phyloP scores from a whole-genome alignment of 75 land plant species.

The Adiantum capillusveneris region DNA sequence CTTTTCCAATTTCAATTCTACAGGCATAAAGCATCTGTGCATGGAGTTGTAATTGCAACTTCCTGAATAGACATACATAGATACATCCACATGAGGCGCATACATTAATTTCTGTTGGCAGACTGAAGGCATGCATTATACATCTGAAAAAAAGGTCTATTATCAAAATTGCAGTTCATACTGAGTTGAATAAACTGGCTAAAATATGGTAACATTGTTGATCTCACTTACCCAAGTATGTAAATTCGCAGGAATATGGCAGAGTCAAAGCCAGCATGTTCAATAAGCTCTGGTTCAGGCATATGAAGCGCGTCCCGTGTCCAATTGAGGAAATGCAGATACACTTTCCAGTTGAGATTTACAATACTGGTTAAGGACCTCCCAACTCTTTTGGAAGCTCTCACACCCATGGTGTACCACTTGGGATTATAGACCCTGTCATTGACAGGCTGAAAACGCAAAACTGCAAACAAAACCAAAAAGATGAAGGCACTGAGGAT shows the following conservation, averaged over 20 bases:
- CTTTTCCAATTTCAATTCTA: no score
- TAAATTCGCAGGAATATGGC: constrained; percentile 53
- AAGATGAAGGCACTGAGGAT: constrained; percentile 32
- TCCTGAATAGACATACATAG: no score
- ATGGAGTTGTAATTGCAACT: no score
- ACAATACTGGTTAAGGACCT: constrained; percentile 25
- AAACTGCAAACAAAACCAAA: constrained; percentile 39
- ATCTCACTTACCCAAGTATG: constrained; percentile 54
- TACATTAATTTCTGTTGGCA: no score
- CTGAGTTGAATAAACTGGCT: no score
- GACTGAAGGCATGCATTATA: no score
- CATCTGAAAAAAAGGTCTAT: no score
- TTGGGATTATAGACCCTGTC: constrained; percentile 55
- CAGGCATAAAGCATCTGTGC: no score
- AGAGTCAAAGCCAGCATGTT: constrained; percentile 73
- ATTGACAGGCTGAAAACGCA: constrained; percentile 51
- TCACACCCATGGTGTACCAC: constrained; percentile 48
- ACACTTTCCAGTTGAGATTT: constrained; percentile 49
- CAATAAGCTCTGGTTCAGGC: constrained; percentile 61
- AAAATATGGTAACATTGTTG: no score
- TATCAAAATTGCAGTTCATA: no score
- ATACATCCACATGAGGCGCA: no score
- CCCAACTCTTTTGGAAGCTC: constrained; percentile 8
- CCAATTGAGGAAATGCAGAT: constrained; percentile 54
- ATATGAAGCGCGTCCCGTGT: constrained; percentile 49